These are phyloP conservation scores for Glycine soja DNA, from an alignment of 306 rosid genomes.

Conservation along the genomic window DNA sequence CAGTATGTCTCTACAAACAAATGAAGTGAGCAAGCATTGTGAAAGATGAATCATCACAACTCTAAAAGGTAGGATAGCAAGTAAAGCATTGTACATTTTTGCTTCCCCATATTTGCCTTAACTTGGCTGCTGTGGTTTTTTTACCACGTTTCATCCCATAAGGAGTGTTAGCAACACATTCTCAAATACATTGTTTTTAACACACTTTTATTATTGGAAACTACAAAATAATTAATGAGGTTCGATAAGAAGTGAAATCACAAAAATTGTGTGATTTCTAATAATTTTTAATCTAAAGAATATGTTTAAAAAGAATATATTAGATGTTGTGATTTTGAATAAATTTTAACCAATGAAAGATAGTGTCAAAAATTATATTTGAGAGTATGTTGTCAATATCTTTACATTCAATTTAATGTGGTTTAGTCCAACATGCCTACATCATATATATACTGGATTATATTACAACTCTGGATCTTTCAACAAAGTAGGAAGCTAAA, in stretches of 20 bases:
- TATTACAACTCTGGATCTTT: neutral
- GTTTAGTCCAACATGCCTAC: neutral
- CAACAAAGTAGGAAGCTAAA: neutral
- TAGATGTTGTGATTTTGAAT: too few species aligned
- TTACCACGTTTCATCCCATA: neutral
- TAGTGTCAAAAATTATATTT: too few species aligned
- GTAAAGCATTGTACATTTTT: neutral
- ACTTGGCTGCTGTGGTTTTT: neutral
- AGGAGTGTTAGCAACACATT: neutral
- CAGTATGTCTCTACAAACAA: constrained; percentile 40
- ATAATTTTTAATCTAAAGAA: neutral
- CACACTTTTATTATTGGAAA: neutral
- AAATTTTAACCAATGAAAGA: too few species aligned
- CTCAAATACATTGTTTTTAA: too few species aligned
- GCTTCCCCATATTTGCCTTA: neutral
- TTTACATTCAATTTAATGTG: neutral
- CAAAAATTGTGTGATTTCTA: neutral
- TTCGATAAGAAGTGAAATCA: neutral
- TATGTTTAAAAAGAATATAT: too few species aligned
- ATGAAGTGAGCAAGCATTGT: neutral
- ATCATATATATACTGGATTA: neutral
- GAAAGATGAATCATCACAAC: neutral
- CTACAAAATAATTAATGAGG: neutral
- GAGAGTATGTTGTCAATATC: too few species aligned
- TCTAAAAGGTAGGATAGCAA: neutral